These are phyloP conservation scores for Alloascoidea africana DNA, from an alignment of 805 yeast genomes.

Conservation along the genomic window DNA sequence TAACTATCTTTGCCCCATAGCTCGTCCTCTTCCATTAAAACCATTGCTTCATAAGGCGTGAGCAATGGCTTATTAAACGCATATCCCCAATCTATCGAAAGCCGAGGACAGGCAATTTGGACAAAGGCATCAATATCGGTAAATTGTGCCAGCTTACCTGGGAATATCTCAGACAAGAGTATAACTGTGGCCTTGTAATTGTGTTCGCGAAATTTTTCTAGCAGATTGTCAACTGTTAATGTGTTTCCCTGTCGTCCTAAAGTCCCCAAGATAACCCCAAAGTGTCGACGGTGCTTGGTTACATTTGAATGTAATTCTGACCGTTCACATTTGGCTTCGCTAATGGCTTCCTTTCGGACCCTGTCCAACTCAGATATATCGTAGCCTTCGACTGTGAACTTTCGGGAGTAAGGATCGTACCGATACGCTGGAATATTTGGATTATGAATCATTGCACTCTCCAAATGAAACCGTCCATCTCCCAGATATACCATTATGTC, in stretches of 20 bases:
- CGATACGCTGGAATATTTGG: conserved; percentile 85
- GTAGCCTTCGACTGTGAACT: conserved; percentile 78
- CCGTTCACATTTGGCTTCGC: conserved; percentile 29
- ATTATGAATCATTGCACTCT: conserved; percentile 93
- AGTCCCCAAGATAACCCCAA: conserved; percentile 85
- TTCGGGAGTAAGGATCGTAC: conserved; percentile 89
- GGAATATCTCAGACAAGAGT: conserved; percentile 84
- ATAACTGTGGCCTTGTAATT: conserved; percentile 69
- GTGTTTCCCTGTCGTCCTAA: conserved; percentile 92
- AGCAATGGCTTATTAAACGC: conserved; percentile 85
- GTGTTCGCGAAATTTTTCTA: conserved; percentile 29
- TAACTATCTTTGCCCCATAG: conserved; percentile 52
- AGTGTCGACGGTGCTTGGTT: conserved; percentile 36
- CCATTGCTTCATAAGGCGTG: conserved; percentile 95
- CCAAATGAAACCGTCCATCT: conserved; percentile 92
- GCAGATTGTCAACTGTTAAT: conserved; percentile 54
- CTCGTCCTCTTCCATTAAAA: conserved; percentile 58
- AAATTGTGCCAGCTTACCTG: conserved; percentile 81
- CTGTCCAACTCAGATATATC: conserved; percentile 72
- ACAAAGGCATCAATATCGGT: conserved; percentile 81
- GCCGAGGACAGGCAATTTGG: conserved; percentile 94
- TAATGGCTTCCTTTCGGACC: conserved; percentile 63
- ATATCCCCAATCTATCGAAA: conserved; percentile 97
- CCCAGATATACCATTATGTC: conserved; percentile 86
- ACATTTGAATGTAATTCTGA: background rate